Conservation (phyloP, 192 early-diverging fungal genomes). For the Gonapodya prolifera region DNA sequence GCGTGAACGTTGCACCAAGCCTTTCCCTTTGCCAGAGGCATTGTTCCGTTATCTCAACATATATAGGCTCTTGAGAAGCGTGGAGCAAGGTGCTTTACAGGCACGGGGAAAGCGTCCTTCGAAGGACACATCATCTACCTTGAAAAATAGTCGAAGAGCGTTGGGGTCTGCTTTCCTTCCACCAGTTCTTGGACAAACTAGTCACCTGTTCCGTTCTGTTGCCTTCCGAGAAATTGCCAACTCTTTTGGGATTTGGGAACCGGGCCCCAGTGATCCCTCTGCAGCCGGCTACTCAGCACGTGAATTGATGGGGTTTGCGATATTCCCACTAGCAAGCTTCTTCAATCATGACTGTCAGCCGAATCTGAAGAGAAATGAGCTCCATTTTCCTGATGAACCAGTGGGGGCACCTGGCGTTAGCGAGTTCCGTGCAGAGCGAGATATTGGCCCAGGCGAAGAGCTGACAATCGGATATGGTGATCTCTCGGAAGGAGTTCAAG, state of each 20-base stretch:
- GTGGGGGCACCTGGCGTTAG: constrained; percentile 25
- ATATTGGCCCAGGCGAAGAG: constrained; percentile 37
- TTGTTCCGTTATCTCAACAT: neutral
- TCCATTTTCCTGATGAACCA: neutral
- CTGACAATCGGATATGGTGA: constrained; percentile 52
- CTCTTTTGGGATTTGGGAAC: constrained; percentile 55
- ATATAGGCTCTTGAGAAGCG: neutral
- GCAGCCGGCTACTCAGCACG: constrained; percentile 12
- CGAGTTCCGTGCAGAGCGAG: constrained; percentile 26
- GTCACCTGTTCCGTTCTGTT: constrained; percentile 28
- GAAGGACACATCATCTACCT: neutral
- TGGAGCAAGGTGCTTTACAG: too few relatives aligned
- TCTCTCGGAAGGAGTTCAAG: constrained; percentile 21
- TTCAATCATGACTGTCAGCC: constrained; percentile 59
- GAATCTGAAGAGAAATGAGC: constrained; percentile 28
- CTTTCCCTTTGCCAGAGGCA: neutral
- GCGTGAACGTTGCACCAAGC: neutral
- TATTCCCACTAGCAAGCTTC: constrained; percentile 48
- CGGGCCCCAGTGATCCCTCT: constrained; percentile 16
- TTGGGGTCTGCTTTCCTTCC: neutral
- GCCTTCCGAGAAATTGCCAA: constrained; percentile 53
- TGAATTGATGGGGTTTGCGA: constrained; percentile 41
- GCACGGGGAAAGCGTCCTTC: neutral
- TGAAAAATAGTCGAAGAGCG: neutral
- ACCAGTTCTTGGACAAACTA: neutral